phyloP scores from a whole-genome alignment of 1,139 yeast genomes.

The Saccharomyces hybrid region DNA sequence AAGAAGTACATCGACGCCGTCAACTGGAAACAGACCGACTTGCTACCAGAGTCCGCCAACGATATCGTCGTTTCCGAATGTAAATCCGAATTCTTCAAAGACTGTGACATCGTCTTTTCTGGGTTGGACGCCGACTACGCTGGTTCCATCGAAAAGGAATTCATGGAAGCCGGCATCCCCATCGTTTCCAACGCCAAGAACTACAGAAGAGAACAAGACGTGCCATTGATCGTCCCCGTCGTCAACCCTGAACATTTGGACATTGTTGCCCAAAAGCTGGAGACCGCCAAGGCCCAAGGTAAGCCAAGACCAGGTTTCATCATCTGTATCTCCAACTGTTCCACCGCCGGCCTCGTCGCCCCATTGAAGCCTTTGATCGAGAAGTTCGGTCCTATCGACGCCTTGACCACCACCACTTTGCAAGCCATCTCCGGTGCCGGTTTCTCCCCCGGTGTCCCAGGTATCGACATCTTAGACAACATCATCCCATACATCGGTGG shows the following conservation, averaged over 20 bases:
- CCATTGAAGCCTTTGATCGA: slow-evolving; percentile 91
- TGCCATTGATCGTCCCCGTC: slow-evolving; percentile 91
- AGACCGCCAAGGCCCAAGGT: slow-evolving; percentile 46
- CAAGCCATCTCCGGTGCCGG: slow-evolving; percentile 99
- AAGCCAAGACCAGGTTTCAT: slow-evolving; percentile 66
- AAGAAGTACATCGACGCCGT: slow-evolving; percentile 77
- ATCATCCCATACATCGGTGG: slow-evolving; percentile 91
- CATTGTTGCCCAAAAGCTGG: slow-evolving; percentile 56
- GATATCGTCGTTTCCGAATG: slow-evolving; percentile 69
- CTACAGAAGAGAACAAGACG: slow-evolving; percentile 80
- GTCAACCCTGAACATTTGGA: slow-evolving; percentile 91
- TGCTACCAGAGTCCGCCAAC: slow-evolving; percentile 64
- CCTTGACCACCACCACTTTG: slow-evolving; percentile 81
- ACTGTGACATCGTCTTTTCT: slow-evolving; percentile 89
- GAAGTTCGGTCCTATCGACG: slow-evolving; percentile 79
- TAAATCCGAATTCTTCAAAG: slow-evolving; percentile 62
- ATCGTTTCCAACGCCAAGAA: slow-evolving; percentile 93
- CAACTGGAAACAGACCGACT: slow-evolving; percentile 88
- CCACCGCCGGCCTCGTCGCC: slow-evolving; percentile 96
- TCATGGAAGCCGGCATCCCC: slow-evolving; percentile 71
- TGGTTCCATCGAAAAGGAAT: slow-evolving; percentile 81
- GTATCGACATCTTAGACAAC: slow-evolving; percentile 90
- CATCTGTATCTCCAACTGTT: slow-evolving; percentile 94
- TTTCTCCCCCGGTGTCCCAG: slow-evolving; percentile 94
- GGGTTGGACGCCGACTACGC: slow-evolving; percentile 94